Base-by-base conservation (phyloP, 139 green algal genomes). In the Astrephomene gubernaculifera region DNA sequence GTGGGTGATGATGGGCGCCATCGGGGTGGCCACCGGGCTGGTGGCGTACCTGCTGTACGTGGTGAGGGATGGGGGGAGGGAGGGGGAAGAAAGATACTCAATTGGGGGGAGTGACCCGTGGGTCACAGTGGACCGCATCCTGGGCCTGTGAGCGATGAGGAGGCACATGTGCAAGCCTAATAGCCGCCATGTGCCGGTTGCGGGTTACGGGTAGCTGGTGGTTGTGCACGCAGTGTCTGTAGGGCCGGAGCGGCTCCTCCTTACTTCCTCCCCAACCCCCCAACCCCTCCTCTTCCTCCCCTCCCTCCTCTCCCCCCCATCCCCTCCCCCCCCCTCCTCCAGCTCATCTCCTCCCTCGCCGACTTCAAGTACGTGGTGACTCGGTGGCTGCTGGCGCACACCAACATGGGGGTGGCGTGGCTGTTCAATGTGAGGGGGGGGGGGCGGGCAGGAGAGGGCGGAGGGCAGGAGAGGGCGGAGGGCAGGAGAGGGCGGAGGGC, bases 1-100 rank as follows among this genome's bases (percentile, higher is more conserved):
- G 39, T 98, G 96, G 96, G 63, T 97, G 67, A 95, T 98, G 90
- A 98, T 98, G 95, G 93, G 90, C 39, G 54, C 86, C 43, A 97
- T 98, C 60, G 95, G 96, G 2, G 45, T 96, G 14, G 86, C 88
- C 25, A 95, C 93, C 10, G 95, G 93, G 6, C 68, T 95, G 24
- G 91, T 97, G 44, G 94, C 91, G 27, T 94, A 94, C 89, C 54
- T 91, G 24, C 89, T 98, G 31, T 94, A 95, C 71, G 83, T 89
- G 71, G 82, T 94, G 75, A 70, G 86, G 39, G 73, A 52, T 49
- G 38, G 72, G 49, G 49, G 53, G 1, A 22, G 33, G 49, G 49
- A 17, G 72, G 52, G 35, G 49, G 33, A 19, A 10, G 33, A 10
- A 45, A 1, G 71, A 49, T n/a, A n/a, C n/a, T n/a, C n/a, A n/a